A percentile compares a stretch with the other conserved stretches of the same genome.
These are phyloP conservation scores for Hippophae gyantsensis DNA, from an alignment of 306 rosid species.

Conservation along the genomic window DNA sequence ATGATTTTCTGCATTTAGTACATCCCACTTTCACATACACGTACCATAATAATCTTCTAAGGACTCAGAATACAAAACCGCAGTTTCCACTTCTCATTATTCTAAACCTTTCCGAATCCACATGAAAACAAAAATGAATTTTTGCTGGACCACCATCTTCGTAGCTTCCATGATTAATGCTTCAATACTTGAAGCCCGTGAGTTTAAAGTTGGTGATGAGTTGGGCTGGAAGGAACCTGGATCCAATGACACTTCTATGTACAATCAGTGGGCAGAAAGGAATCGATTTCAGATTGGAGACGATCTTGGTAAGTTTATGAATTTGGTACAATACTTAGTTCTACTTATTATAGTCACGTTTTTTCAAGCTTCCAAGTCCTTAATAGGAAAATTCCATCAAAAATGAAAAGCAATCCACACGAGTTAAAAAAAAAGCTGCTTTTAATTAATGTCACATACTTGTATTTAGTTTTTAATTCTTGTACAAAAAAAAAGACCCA, in stretches of 20 bases:
- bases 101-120: background rate
- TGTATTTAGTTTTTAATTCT: too few species aligned
- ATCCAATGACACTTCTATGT: constrained; percentile 25
- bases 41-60: too few species aligned
- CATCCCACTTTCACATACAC: too few species aligned
- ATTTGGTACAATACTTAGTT: background rate
- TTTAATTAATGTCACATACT: too few species aligned
- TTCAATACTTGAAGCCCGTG: constrained; percentile 26
- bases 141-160: constrained; percentile 11
- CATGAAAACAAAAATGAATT: background rate
- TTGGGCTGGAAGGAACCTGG: constrained; percentile 61
- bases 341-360: background rate
- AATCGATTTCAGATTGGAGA: constrained; percentile 75
- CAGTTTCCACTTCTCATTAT: background rate
- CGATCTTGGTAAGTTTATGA: constrained; percentile 44
- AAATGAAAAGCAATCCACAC: too few species aligned
- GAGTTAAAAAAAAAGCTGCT: too few species aligned
- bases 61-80: background rate
- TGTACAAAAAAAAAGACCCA: background rate
- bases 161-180: constrained; percentile 12
- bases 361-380: background rate
- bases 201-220: constrained; percentile 61
- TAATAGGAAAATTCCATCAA: too few species aligned
- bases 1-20: too few species aligned
- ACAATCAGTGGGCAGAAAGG: constrained; percentile 51